Conservation (phyloP, 352 stramenopile genomes). For the Thalassiosira mediterranea region DNA sequence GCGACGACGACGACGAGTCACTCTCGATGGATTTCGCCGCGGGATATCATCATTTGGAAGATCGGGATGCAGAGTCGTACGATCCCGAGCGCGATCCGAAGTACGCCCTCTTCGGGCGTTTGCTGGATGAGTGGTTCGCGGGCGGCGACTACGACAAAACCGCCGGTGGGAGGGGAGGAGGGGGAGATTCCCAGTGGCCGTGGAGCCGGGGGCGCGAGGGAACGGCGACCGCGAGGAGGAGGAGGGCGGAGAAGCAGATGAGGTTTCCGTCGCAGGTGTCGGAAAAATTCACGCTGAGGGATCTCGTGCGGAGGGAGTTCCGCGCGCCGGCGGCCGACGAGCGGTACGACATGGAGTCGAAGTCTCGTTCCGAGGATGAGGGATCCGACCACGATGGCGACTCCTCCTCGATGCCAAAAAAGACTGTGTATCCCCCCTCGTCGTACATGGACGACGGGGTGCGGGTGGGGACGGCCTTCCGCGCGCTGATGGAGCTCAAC, state of each 20-base stretch:
- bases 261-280: conserved; percentile 61
- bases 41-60: background rate
- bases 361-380: background rate
- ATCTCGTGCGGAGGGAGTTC: conserved; percentile 77
- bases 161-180: conserved; percentile 5
- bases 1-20: conserved; percentile 18
- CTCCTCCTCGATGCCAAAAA: no score
- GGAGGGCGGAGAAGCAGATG: conserved; percentile 39
- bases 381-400: background rate
- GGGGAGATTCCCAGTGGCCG: conserved; percentile 9
- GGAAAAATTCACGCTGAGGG: conserved; percentile 5
- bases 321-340: conserved; percentile 36
- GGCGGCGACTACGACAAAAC: conserved; percentile 10
- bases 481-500: conserved; percentile 67
- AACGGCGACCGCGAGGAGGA: conserved; percentile 28
- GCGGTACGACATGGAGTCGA: conserved; percentile 1
- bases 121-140: conserved; percentile 66
- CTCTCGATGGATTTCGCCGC: conserved; percentile 5
- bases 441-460: conserved; percentile 54
- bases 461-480: conserved; percentile 65
- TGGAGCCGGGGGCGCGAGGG: conserved; percentile 38
- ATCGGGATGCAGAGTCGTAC: conserved; percentile 11
- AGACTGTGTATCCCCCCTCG: conserved; percentile 25
- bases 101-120: conserved; percentile 61
- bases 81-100: conserved; percentile 34